Evolutionary conservation across 164 flowering plant species (phyloP).

Genomic region (Berberis thunbergii): DNA sequence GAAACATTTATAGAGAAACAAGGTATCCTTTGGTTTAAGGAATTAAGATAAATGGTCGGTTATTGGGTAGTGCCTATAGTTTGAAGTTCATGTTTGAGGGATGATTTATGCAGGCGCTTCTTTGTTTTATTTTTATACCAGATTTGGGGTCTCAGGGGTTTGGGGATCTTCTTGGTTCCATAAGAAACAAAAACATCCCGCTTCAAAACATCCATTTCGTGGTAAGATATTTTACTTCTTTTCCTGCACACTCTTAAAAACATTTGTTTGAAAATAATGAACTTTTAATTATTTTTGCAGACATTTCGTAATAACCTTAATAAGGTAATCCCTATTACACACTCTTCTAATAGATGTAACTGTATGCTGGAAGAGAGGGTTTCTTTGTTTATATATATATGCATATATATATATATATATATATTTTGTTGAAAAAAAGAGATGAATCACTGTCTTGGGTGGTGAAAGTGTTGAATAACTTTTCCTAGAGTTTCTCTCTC

Average conservation of each 20-base stretch:
- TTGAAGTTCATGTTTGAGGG: conserved; percentile 8
- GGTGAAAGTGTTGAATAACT: neutral
- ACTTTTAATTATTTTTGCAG: conserved; percentile 32
- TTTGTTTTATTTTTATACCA: conserved; percentile 25
- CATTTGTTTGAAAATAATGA: conserved; percentile 2
- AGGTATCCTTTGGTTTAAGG: neutral
- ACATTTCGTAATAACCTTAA: conserved; percentile 94
- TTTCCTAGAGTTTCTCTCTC: neutral
- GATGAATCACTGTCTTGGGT: neutral
- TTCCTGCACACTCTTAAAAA: neutral
- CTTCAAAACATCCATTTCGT: conserved; percentile 97
- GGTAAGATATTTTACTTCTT: conserved; percentile 35
- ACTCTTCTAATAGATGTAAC: neutral
- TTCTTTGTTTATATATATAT: neutral
- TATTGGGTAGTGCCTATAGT: neutral
- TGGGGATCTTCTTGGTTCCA: conserved; percentile 84
- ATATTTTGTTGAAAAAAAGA: too few species aligned
- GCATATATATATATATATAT: too few species aligned
- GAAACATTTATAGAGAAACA: conserved; percentile 67
- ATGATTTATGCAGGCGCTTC: conserved; percentile 18
- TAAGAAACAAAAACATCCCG: conserved; percentile 70
- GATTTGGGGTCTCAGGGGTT: conserved; percentile 84
- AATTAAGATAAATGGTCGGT: neutral
- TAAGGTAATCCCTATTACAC: conserved; percentile 45
- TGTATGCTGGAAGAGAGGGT: neutral